Evolutionary conservation across 768 basidiomycete species (phyloP).

Genomic region (Fomitopsis serialis): DNA sequence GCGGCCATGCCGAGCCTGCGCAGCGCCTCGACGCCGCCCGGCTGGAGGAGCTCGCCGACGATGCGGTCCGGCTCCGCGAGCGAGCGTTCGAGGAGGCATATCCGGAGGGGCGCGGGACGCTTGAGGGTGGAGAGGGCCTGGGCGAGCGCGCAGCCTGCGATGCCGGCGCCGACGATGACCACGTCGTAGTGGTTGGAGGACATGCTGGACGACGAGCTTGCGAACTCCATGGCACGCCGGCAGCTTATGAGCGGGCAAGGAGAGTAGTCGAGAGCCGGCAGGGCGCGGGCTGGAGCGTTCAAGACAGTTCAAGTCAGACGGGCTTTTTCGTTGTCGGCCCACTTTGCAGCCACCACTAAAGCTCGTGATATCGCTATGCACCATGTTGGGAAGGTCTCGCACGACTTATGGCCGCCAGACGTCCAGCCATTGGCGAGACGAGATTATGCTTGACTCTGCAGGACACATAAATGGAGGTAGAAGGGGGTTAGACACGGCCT

Average conservation of each 20-base stretch:
- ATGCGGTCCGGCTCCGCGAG: slow-evolving; percentile 92
- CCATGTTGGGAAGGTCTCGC: background rate
- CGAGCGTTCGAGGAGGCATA: slow-evolving; percentile 87
- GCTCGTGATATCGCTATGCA: background rate
- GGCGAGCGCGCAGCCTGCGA: slow-evolving; percentile 85
- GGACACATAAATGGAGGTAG: too few relatives aligned
- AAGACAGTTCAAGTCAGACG: too few relatives aligned
- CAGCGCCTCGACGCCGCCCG: slow-evolving; percentile 79
- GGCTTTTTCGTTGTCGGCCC: slow-evolving; percentile 1
- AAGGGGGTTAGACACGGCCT: too few relatives aligned
- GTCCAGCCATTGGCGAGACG: background rate
- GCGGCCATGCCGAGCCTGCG: slow-evolving; percentile 69
- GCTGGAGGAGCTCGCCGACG: slow-evolving; percentile 95
- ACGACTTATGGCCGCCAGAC: background rate
- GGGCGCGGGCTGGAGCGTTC: background rate
- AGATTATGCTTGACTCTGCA: background rate
- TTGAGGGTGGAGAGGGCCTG: slow-evolving; percentile 66
- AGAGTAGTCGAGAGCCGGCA: slow-evolving; percentile 2
- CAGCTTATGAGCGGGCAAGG: background rate
- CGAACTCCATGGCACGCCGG: background rate
- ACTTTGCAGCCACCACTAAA: too few relatives aligned
- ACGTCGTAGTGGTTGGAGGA: slow-evolving; percentile 53
- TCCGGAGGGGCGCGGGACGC: slow-evolving; percentile 50
- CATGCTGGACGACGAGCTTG: slow-evolving; percentile 8
- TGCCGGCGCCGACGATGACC: slow-evolving; percentile 87